Conservation (phyloP, 2,329 filamentous ascomycete species). For the Colletotrichum siamense region DNA sequence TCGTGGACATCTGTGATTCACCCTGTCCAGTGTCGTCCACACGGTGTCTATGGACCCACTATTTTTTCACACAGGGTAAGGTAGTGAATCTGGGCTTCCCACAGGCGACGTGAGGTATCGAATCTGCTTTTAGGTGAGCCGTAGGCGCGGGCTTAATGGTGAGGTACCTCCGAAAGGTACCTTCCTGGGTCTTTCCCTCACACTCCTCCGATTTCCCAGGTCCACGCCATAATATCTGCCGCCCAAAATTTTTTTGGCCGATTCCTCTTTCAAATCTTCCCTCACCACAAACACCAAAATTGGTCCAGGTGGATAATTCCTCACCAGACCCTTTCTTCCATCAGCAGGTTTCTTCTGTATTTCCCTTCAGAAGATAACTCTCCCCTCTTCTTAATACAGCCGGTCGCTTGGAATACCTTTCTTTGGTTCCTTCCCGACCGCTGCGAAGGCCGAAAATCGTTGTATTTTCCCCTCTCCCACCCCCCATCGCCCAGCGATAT, state of each 20-base stretch:
- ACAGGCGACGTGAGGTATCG: neutral
- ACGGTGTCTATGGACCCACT: neutral
- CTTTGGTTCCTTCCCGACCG: slow-evolving; percentile 14
- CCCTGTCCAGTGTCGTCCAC: neutral
- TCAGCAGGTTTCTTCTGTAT: slow-evolving; percentile 26
- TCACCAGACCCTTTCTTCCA: slow-evolving; percentile 21
- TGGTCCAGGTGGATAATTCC: slow-evolving; percentile 24
- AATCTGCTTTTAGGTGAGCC: neutral
- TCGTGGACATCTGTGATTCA: neutral
- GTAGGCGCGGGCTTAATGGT: neutral
- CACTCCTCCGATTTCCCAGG: neutral
- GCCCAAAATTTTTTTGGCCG: slow-evolving; percentile 22
- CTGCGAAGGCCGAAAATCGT: slow-evolving; percentile 12
- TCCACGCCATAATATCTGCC: slow-evolving; percentile 23
- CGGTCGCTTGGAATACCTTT: slow-evolving; percentile 12
- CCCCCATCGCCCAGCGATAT: slow-evolving; percentile 21
- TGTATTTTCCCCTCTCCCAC: slow-evolving; percentile 8
- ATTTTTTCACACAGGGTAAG: neutral
- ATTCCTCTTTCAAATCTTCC: slow-evolving; percentile 14
- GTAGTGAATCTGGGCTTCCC: neutral
- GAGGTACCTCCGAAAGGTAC: slow-evolving; percentile 11
- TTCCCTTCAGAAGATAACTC: slow-evolving; percentile 26
- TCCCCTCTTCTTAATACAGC: slow-evolving; percentile 22
- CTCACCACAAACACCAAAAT: slow-evolving; percentile 24
- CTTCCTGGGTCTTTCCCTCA: slow-evolving; percentile 18